Conservation (phyloP, 2,329 filamentous ascomycete species). For the Microdochium trichocladiopsis region DNA sequence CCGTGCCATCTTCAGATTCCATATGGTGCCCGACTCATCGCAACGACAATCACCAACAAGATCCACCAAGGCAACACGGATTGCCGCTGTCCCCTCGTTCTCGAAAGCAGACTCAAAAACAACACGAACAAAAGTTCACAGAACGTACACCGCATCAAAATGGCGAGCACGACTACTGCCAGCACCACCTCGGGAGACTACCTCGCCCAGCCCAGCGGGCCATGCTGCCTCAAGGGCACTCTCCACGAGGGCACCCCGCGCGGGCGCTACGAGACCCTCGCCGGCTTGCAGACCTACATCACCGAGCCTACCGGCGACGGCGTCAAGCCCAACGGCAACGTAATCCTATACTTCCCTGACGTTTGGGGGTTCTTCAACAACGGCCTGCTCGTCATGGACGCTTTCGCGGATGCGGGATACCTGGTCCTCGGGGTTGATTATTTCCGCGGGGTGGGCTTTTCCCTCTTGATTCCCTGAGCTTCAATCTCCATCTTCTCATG, state of each 20-base stretch:
- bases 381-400: conserved; percentile 36
- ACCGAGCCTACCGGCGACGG: conserved; percentile 8
- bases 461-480: background rate
- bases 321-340: conserved; percentile 18
- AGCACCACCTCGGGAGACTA: too few species aligned
- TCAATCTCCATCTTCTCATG: background rate
- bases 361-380: conserved; percentile 36
- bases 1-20: too few species aligned
- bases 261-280: conserved; percentile 11
- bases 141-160: too few species aligned
- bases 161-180: too few species aligned
- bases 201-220: conserved; percentile 13
- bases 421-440: conserved; percentile 34
- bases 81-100: too few species aligned
- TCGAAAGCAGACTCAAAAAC: too few species aligned
- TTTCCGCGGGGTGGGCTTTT: conserved; percentile 28
- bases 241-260: conserved; percentile 15
- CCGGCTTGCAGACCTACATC: conserved; percentile 16
- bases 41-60: too few species aligned
- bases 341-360: conserved; percentile 37
- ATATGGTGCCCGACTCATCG: too few species aligned
- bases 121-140: too few species aligned
- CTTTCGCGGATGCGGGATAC: conserved; percentile 35
- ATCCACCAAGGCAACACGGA: too few species aligned
- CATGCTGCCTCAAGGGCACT: conserved; percentile 14